Evolutionary conservation across 2,329 filamentous ascomycete species (phyloP), one percentile per base, ranked within the genome.

Genomic region (Phaeophleospora eucalypticola): DNA sequence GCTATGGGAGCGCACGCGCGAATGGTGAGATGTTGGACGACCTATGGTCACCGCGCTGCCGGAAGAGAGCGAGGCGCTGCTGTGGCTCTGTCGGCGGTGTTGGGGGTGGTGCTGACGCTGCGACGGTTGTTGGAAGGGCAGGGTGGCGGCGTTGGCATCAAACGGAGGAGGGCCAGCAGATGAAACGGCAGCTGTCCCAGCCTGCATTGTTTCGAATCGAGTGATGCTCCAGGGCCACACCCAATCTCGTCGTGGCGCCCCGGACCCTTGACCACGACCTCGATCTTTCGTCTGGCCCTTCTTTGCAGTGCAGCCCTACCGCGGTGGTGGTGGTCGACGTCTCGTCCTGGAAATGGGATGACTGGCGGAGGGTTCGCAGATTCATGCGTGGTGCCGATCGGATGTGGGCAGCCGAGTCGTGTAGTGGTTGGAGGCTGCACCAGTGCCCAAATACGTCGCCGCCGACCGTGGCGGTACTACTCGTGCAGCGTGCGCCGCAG

Each of bases 31-130:
- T 51, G 65, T 63, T 35, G 70, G 61, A 44, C 70, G 67, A 57
- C 68, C 65, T 58, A 72, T 58, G 10, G 69, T 68, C 46, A 65
- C 61, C 47, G 65, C 60, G 41, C 68, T 67, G 43, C 70, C 70
- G 49, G 71, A 71, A 39, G 71, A 72, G 40, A 67, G 57, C 27
- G 72, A 73, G 56, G 66, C 69, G 42, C 69, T 66, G 56, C 69
- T 69, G 40, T 50, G 49, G 43, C 47, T 45, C 20, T 49, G 51
- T 15, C 44, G 45, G 36, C 35, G 45, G 35, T 47, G 45, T 4
- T 21, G 35, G 19, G 32, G 21, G 29, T 39, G 45, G 38, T 47
- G 45, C 4, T n/a, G 35, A 20, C 34, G 21, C 10, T 20, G 43
- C 20, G 35, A 36, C 36, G 3, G 36, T 19, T 37, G 16, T 9